Conservation (phyloP, 176 grass and related monocot genomes). For the Poa pratensis region DNA sequence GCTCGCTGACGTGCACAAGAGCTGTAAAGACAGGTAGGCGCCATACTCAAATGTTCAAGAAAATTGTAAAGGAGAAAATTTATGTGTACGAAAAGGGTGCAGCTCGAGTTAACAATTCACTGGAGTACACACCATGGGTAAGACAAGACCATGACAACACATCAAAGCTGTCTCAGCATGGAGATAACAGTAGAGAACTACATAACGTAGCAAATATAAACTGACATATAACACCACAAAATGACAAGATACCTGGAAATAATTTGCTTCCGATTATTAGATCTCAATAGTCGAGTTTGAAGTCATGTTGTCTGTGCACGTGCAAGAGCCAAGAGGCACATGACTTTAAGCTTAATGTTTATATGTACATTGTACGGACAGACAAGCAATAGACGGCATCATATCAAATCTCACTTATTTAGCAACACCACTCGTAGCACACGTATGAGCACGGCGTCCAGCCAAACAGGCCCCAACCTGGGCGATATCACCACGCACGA, state of each 20-base stretch:
- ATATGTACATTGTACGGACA: slow-evolving; percentile 54
- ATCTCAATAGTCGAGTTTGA: slow-evolving; percentile 16
- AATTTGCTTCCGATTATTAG: slow-evolving; percentile 28
- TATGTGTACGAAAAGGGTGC: not conserved
- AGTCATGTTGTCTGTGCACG: slow-evolving; percentile 31
- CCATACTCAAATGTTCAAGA: not conserved
- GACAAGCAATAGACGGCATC: slow-evolving; percentile 25
- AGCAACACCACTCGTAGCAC: slow-evolving; percentile 29
- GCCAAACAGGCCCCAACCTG: not conserved
- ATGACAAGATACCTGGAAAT: slow-evolving; percentile 9
- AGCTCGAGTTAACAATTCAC: not conserved
- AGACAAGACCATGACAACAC: not conserved
- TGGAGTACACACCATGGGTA: not conserved
- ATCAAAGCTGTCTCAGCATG: not conserved
- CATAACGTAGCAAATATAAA: not conserved
- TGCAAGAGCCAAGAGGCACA: slow-evolving; percentile 28
- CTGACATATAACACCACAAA: slow-evolving; percentile 29
- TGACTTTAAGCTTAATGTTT: slow-evolving; percentile 16
- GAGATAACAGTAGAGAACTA: not conserved
- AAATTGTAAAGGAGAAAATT: not conserved
- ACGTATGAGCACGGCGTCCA: not conserved
- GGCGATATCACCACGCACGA: slow-evolving; percentile 63
- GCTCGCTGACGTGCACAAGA: slow-evolving; percentile 12
- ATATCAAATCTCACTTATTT: slow-evolving; percentile 51
- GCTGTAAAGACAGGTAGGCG: not conserved